A percentile compares a stretch with the other conserved stretches of the same genome.
phyloP scores from a whole-genome alignment of 179 eudicot genomes.

The Sideroxylon spinosum region DNA sequence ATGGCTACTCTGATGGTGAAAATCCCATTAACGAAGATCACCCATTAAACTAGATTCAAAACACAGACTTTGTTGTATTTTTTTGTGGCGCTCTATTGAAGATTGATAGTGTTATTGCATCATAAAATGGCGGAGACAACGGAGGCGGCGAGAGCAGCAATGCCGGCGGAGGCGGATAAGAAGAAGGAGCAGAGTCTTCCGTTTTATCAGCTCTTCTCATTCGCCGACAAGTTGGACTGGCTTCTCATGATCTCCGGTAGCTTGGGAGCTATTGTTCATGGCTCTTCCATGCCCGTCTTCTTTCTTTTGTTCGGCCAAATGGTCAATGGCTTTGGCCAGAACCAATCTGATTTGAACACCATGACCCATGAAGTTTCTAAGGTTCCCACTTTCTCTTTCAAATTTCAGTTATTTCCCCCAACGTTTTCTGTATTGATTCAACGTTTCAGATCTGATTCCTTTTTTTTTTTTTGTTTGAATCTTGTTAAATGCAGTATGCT shows the following conservation, averaged over 20 bases:
- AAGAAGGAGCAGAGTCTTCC: conserved; percentile 82
- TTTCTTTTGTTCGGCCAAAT: conserved; percentile 85
- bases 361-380: conserved; percentile 96
- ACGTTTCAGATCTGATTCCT: conserved; percentile 48
- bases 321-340: conserved; percentile 95
- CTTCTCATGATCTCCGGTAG: conserved; percentile 62
- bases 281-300: conserved; percentile 97
- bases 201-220: conserved; percentile 71
- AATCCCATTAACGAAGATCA: neutral
- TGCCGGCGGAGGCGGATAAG: conserved; percentile 76
- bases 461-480: neutral
- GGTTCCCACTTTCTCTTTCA: conserved; percentile 31
- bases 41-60: neutral
- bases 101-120: neutral
- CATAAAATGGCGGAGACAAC: conserved; percentile 56
- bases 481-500: conserved; percentile 66
- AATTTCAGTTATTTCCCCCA: neutral
- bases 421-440: neutral
- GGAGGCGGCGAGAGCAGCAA: conserved; percentile 42
- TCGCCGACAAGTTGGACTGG: conserved; percentile 77
- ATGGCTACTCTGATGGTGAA: neutral
- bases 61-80: neutral
- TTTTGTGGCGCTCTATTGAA: no score
- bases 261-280: conserved; percentile 84
- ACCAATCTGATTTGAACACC: conserved; percentile 70